Base-by-base conservation (phyloP, 2,329 filamentous ascomycete species). In the Blastomyces emzantsi region DNA sequence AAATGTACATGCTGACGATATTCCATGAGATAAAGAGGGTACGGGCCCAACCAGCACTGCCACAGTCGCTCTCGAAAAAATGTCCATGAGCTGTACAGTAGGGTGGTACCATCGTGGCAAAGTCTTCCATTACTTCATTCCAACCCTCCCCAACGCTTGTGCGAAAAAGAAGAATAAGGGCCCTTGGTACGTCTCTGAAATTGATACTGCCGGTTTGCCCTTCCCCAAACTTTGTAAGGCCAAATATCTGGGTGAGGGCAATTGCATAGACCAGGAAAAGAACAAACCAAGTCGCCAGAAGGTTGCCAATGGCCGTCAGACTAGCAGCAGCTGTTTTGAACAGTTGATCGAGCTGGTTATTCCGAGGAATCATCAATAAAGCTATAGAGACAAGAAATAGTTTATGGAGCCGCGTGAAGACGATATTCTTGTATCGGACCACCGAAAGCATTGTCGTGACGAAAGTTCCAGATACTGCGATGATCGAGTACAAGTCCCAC, bases 1-100 rank as follows among this genome's bases (percentile, higher is more conserved):
- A 99, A 71, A 99, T 96, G 78, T 99, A 99, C 94, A 99, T 99
- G 89, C 93, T 97, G 76, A 99, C 84, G 71, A 99, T 93, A 79
- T 99, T 99, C 94, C 94, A 99, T 4, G 89, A 86, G 64, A 97
- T 92, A 79, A 99, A 99, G 11, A 99, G 81, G 43, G 87, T 85
- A 61, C 92, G 84, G 8, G 94, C 92, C 92, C 94, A 99, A 49
- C 86, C 84, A 60, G 87, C 84, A 77, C 93, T 96, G 64, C 94
- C 94, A 72, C 94, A 99, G 76, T 99, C 95, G 70, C 91, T 94
- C 52, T 90, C 80, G 71, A 92, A 93, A 75, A 96, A 97, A 49
- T 83, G 82, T 0, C 79, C 72, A 45, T 83, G 83, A 25, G 87
- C 81, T 1, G 92, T 91, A 76, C 94, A 99, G 61, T 90, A 83